Percentiles rank a stretch among this genome's conserved stretches.
Evolutionary conservation across 2,329 filamentous ascomycete genomes (phyloP).

Genomic region (Rutstroemia sydowiana): DNA sequence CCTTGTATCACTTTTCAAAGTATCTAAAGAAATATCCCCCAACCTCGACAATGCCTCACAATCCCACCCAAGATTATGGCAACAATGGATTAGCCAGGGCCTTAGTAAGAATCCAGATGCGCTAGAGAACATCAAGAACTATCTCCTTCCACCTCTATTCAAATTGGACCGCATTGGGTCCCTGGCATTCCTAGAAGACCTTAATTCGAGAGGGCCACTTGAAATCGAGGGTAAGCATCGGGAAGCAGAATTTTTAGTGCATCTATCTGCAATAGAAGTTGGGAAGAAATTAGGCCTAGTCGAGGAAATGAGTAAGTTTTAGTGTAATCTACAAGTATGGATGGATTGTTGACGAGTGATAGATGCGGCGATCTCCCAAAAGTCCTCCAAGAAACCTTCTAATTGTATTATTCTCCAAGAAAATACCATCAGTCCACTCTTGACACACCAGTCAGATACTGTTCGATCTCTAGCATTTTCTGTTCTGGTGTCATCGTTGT

Average conservation of each 20-base stretch:
- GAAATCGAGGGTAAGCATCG: constrained; percentile 39
- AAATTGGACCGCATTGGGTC: constrained; percentile 47
- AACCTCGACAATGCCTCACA: constrained; percentile 31
- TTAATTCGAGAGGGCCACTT: constrained; percentile 45
- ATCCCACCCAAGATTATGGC: constrained; percentile 37
- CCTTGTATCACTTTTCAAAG: constrained; percentile 48
- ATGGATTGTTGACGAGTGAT: no score
- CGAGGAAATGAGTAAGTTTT: constrained; percentile 53
- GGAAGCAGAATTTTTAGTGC: constrained; percentile 49
- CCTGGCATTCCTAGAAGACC: constrained; percentile 48
- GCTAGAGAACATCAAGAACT: constrained; percentile 56
- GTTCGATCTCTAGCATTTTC: constrained; percentile 77
- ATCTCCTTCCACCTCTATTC: constrained; percentile 56
- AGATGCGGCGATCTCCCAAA: constrained; percentile 31
- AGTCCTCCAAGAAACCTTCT: constrained; percentile 29
- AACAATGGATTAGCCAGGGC: constrained; percentile 47
- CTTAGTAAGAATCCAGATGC: constrained; percentile 43
- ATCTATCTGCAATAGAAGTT: constrained; percentile 60
- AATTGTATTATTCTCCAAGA: constrained; percentile 33
- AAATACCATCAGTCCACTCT: constrained; percentile 42
- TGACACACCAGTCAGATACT: constrained; percentile 50
- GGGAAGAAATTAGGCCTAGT: constrained; percentile 65
- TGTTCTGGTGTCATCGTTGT: constrained; percentile 67
- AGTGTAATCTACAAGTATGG: no score
- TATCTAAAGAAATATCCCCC: constrained; percentile 28